Evolutionary conservation across 306 rosid genomes (phyloP), one percentile per base, ranked within the genome.

Genomic region (Lagenaria siceraria): DNA sequence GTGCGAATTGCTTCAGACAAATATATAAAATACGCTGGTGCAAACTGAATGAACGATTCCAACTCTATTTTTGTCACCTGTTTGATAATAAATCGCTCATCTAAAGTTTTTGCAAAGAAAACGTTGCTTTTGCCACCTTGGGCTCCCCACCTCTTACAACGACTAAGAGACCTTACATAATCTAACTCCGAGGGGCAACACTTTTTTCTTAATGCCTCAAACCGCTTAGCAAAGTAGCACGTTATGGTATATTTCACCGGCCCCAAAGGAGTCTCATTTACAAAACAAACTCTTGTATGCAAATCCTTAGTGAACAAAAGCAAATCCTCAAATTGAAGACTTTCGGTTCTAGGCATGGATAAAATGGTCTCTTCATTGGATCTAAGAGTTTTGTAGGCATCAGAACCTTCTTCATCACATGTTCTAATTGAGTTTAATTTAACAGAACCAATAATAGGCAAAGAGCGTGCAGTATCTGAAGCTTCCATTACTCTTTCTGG

Each of bases 81-180:
- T 82, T 96, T 96, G 86, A 96, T 84, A 76, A 96, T 86, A 83
- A 96, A 96, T 68, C 98, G 83, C 68, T 96, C 99, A 82, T 96
- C 99, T 87, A 88, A 83, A 75, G 94, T 89, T 88, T 96, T 96
- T 0, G 99, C 99, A 79, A 96, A 96, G 82, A 96, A 96, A 29
- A 87, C 99, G 63, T 96, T 96, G 82, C 98, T 96, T 90, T 96
- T 96, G 18, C 99, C 99, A 76, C 99, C 99, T 84, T 92, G 97
- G 85, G 99, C 98, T 80, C 96, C 87, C 99, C 99, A 96, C 78
- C 87, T 89, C 89, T 89, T 96, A 79, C 99, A 90, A 79, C 98
- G 98, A 77, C 99, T 89, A 43, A 96, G 84, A 81, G 99, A 96
- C 86, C 98, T 90, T 80, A 92, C 66, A 58, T 72, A 96, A 79